Evolutionary conservation across 805 yeast genomes (phyloP).

Genomic region (Wickerhamomyces sydowiorum): DNA sequence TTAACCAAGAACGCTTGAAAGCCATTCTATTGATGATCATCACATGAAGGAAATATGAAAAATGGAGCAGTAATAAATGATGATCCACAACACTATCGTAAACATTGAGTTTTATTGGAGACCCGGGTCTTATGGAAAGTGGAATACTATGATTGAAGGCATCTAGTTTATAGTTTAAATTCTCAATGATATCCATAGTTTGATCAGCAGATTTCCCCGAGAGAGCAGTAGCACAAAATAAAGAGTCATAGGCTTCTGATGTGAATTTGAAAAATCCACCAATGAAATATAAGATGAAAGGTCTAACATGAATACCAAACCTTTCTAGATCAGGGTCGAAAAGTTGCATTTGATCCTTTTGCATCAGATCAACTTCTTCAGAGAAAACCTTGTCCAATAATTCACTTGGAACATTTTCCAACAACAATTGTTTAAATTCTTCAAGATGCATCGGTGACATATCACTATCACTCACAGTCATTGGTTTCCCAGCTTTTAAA

Average conservation of each 20-base stretch:
- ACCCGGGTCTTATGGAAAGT: slow-evolving; percentile 9
- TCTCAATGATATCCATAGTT: slow-evolving; percentile 12
- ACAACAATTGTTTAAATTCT: slow-evolving; percentile 2
- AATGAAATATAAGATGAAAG: slow-evolving; percentile 7
- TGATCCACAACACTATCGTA: not conserved
- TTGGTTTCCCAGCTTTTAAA: slow-evolving; percentile 43
- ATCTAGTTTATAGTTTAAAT: slow-evolving; percentile 13
- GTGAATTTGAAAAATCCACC: slow-evolving; percentile 7
- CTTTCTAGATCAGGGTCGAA: slow-evolving; percentile 1
- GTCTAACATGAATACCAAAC: not conserved
- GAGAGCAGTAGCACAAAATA: slow-evolving; percentile 16
- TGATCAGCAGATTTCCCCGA: slow-evolving; percentile 11
- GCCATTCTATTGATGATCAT: slow-evolving; percentile 23
- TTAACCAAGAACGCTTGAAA: slow-evolving; percentile 19
- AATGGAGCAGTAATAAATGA: slow-evolving; percentile 7
- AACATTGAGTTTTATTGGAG: not conserved
- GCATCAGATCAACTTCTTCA: not conserved
- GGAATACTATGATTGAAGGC: slow-evolving; percentile 7
- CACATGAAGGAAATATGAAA: slow-evolving; percentile 13
- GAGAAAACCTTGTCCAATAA: not conserved
- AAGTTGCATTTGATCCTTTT: not conserved
- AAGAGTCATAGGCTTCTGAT: slow-evolving; percentile 10
- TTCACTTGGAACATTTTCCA: not conserved
- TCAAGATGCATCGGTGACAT: slow-evolving; percentile 21
- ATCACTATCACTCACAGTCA: slow-evolving; percentile 37